Base-by-base conservation (phyloP, 148 eudicot species). In the Rhododendron ferrugineum region DNA sequence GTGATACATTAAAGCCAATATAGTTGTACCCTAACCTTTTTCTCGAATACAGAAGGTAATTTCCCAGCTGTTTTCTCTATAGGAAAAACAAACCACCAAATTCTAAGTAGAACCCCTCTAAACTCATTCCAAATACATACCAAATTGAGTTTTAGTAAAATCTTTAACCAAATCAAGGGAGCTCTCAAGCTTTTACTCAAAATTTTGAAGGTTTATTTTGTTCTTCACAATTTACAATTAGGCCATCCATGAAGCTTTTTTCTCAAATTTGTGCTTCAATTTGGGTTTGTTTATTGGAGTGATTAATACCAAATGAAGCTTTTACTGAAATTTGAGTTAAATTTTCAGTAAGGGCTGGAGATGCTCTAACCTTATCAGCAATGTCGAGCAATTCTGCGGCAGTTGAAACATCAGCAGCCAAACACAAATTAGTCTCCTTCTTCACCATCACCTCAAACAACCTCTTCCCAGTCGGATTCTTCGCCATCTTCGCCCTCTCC, bases 391-490 rank as follows among this genome's bases (percentile, higher is more conserved):
- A 90, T 87, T 94, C 97, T n/a, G 95, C 90, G 47, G 98, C 96
- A 32, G 98, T 93, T 64, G 92, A 90, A 87, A 95, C 98, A 91
- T 95, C 98, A 54, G 98, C 98, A 85, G 98, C 95, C 92, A 95
- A 88, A 84, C 98, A 95, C 90, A 95, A 87, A 89, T 95, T 95
- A 78, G 92, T 91, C 90, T 95, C 91, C 87, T 95, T 94, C 87
- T 91, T 80, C 82, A 90, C 85, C 98, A 95, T 95, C 78, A 95
- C 90, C 90, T 94, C 98, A 89, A 94, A 94, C 92, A 95, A 85
- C 89, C 86, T 93, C 89, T 90, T 92, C 66, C 93, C 96, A 47
- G 95, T 93, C 70, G 92, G 94, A 86, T 95, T 95, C 85, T 91
- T 95, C 26, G 91, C 85, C 87, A 95, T 85, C 88, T 92, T 90